Conservation (phyloP, 2,329 filamentous ascomycete species). For the Akanthomyces uredinophilus region DNA sequence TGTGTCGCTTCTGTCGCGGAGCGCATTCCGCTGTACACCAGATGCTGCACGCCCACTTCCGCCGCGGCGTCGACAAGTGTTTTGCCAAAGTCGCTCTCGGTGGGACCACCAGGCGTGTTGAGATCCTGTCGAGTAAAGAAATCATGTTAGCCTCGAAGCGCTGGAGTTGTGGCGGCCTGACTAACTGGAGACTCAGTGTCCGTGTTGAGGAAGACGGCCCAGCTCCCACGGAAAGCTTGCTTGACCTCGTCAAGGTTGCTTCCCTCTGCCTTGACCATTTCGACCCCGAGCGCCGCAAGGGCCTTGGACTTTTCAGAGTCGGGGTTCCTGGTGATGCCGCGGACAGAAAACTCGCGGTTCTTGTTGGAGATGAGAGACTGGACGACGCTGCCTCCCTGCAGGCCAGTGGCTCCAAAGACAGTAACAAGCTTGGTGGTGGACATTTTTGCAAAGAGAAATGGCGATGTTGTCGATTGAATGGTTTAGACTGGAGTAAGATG, state of each 20-base stretch:
- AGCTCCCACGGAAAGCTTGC: slow-evolving; percentile 27
- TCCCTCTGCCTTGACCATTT: slow-evolving; percentile 29
- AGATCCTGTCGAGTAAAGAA: slow-evolving; percentile 18
- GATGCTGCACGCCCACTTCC: slow-evolving; percentile 29
- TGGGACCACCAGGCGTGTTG: slow-evolving; percentile 23
- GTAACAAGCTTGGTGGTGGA: slow-evolving; percentile 25
- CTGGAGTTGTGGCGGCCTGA: background rate
- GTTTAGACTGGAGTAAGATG: background rate
- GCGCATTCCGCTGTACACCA: slow-evolving; percentile 33
- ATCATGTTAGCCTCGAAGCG: background rate
- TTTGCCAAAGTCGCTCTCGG: slow-evolving; percentile 32
- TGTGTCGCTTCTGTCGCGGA: slow-evolving; percentile 29
- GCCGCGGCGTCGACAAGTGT: slow-evolving; percentile 29
- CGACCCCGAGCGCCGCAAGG: slow-evolving; percentile 22
- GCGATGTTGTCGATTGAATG: background rate
- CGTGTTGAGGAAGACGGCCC: slow-evolving; percentile 30
- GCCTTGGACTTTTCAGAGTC: slow-evolving; percentile 25
- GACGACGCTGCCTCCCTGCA: slow-evolving; percentile 28
- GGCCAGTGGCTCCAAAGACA: slow-evolving; percentile 28
- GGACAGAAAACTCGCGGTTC: slow-evolving; percentile 22
- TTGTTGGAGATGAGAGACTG: slow-evolving; percentile 28
- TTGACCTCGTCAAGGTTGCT: slow-evolving; percentile 3
- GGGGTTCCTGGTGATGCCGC: slow-evolving; percentile 27
- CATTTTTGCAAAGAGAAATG: slow-evolving; percentile 18
- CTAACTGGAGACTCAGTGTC: slow-evolving; percentile 29